phyloP scores from a whole-genome alignment of 352 stramenopile genomes.

The Globisporangium nagaii region DNA sequence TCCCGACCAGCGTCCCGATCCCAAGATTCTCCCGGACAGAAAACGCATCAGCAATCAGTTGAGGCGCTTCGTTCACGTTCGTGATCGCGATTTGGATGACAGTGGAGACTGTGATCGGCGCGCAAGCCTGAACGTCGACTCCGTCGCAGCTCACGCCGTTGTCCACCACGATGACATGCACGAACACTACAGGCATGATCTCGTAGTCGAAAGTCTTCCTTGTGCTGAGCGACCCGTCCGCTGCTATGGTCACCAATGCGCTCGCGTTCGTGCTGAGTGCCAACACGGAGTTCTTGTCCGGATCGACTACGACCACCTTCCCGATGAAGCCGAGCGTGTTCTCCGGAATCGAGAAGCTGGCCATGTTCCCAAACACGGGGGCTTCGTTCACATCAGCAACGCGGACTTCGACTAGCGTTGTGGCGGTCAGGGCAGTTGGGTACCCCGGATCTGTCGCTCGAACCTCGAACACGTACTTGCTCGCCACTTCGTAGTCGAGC shows the following conservation, averaged over 20 bases:
- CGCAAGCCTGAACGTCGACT: neutral
- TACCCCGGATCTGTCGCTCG: constrained; percentile 38
- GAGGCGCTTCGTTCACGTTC: constrained; percentile 51
- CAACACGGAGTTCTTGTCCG: constrained; percentile 22
- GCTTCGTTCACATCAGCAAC: constrained; percentile 51
- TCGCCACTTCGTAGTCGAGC: constrained; percentile 43
- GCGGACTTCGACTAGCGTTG: constrained; percentile 22
- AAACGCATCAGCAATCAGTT: constrained; percentile 13
- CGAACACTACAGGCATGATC: constrained; percentile 15
- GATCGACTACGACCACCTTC: constrained; percentile 28
- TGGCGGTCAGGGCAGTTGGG: constrained; percentile 21
- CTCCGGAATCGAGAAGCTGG: constrained; percentile 27
- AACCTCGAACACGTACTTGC: constrained; percentile 33
- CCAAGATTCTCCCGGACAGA: constrained; percentile 41
- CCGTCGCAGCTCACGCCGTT: constrained; percentile 26
- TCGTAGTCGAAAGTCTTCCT: constrained; percentile 32
- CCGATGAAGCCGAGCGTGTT: constrained; percentile 34
- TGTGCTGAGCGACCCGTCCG: neutral
- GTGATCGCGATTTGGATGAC: neutral
- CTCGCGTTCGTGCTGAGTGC: constrained; percentile 31
- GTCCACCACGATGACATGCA: constrained; percentile 33
- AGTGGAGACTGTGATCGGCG: constrained; percentile 3
- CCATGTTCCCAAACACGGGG: constrained; percentile 24
- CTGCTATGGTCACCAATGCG: constrained; percentile 16
- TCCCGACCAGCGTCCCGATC: constrained; percentile 29